A percentile compares a stretch with the other conserved stretches of the same genome.
phyloP scores from a whole-genome alignment of 345 rosid genomes.

The Acer campestre region DNA sequence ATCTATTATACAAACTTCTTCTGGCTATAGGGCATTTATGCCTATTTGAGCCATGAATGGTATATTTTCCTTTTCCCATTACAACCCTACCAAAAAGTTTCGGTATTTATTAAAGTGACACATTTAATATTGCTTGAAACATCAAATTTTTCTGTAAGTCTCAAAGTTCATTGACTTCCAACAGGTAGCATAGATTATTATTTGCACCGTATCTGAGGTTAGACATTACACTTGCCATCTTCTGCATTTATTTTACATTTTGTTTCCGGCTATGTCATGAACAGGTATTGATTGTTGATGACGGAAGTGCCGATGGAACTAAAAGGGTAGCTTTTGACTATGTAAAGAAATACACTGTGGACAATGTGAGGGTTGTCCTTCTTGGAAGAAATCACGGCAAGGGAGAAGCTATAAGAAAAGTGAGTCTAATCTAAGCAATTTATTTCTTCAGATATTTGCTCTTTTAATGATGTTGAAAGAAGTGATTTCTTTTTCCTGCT shows the following conservation, averaged over 20 bases:
- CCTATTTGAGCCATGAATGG: neutral
- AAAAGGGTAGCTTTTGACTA: conserved; percentile 81
- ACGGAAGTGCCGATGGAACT: conserved; percentile 93
- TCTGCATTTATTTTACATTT: conserved; percentile 1
- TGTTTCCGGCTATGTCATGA: conserved; percentile 17
- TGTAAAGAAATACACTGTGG: conserved; percentile 71
- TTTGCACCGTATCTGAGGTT: neutral
- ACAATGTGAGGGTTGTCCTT: conserved; percentile 77
- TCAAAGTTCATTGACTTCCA: conserved; percentile 7
- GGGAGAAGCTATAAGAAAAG: conserved; percentile 99
- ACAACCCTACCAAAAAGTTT: neutral
- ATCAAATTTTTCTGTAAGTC: neutral
- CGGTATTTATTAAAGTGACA: neutral
- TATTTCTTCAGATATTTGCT: neutral
- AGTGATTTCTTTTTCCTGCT: conserved; percentile 5
- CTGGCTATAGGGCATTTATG: neutral
- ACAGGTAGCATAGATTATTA: neutral
- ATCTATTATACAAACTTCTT: neutral
- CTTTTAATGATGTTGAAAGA: conserved; percentile 16
- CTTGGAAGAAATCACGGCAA: conserved; percentile 96
- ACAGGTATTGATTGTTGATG: conserved; percentile 90
- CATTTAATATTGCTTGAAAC: neutral
- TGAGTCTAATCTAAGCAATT: conserved; percentile 52
- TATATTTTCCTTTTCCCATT: neutral
- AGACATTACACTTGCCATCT: neutral